Evolutionary conservation across 106 monocot genomes (phyloP).

Genomic region (Apostasia ramifera): DNA sequence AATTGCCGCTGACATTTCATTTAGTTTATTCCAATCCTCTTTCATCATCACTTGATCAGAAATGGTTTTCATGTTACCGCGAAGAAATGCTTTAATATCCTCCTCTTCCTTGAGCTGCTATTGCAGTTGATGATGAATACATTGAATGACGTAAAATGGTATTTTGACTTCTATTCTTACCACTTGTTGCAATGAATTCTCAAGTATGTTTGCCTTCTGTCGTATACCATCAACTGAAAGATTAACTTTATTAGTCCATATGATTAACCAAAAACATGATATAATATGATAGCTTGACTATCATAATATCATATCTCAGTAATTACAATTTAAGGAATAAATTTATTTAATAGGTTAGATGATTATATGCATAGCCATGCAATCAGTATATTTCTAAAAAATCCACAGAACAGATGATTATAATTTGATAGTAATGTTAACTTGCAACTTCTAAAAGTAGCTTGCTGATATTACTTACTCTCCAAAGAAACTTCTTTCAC

Average conservation of each 20-base stretch:
- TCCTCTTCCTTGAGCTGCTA: slow-evolving; percentile 77
- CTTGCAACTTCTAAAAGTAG: not conserved
- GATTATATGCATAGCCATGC: too few species aligned
- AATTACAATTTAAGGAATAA: too few species aligned
- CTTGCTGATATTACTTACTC: slow-evolving; percentile 39
- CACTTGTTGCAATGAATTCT: slow-evolving; percentile 57
- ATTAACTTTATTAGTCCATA: not conserved
- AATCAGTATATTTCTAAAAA: too few species aligned
- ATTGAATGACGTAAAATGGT: slow-evolving; percentile 1
- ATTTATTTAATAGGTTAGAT: too few species aligned
- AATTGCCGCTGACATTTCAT: slow-evolving; percentile 44
- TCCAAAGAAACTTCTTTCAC: slow-evolving; percentile 74
- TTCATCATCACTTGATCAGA: slow-evolving; percentile 41
- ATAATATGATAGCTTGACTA: not conserved
- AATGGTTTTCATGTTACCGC: slow-evolving; percentile 44
- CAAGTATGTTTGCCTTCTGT: slow-evolving; percentile 63
- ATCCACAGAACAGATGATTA: too few species aligned
- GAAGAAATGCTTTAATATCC: slow-evolving; percentile 60
- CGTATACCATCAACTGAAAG: slow-evolving; percentile 66
- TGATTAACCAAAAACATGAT: not conserved
- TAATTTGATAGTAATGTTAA: too few species aligned
- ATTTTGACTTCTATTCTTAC: slow-evolving; percentile 22
- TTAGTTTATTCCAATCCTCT: slow-evolving; percentile 36
- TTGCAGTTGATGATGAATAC: slow-evolving; percentile 11
- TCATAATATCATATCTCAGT: too few species aligned